Percentiles rank a stretch among this genome's conserved stretches.
Evolutionary conservation across 805 yeast genomes (phyloP).

Genomic region (Cyberlindnera japonica): DNA sequence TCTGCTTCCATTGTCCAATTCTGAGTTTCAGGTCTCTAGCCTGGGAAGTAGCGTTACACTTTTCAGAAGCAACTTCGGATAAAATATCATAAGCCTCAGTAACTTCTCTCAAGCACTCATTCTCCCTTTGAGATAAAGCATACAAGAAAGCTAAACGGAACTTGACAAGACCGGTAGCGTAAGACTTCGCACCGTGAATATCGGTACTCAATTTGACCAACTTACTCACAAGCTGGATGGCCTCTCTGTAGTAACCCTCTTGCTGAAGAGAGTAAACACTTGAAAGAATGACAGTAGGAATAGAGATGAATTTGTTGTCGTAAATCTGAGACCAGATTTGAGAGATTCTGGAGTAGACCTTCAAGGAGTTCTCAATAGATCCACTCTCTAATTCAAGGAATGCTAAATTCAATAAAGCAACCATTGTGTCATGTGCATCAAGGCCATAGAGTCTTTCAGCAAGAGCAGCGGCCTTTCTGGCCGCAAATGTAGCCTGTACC

Average conservation of each 20-base stretch:
- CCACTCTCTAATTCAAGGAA: conserved; percentile 61
- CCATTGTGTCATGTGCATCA: conserved; percentile 73
- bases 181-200: conserved; percentile 55
- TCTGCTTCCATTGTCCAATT: conserved; percentile 46
- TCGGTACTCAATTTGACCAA: conserved; percentile 49
- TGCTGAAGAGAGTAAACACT: conserved; percentile 57
- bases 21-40: conserved; percentile 60
- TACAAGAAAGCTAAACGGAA: conserved; percentile 68
- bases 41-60: conserved; percentile 64
- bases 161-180: conserved; percentile 59
- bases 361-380: conserved; percentile 56
- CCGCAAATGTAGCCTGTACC: conserved; percentile 57
- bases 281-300: conserved; percentile 58
- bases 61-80: conserved; percentile 57
- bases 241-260: conserved; percentile 42
- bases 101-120: conserved; percentile 54
- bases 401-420: conserved; percentile 72
- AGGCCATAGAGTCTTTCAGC: conserved; percentile 79
- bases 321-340: conserved; percentile 54
- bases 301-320: conserved; percentile 60
- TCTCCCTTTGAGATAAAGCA: conserved; percentile 47
- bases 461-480: conserved; percentile 66
- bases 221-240: conserved; percentile 49
- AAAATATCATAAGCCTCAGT: conserved; percentile 55
- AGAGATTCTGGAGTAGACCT: conserved; percentile 57